Percentiles rank a stretch among this genome's conserved stretches.
Evolutionary conservation across 805 yeast species (phyloP).

Genomic region (Grigorovia jiainica): DNA sequence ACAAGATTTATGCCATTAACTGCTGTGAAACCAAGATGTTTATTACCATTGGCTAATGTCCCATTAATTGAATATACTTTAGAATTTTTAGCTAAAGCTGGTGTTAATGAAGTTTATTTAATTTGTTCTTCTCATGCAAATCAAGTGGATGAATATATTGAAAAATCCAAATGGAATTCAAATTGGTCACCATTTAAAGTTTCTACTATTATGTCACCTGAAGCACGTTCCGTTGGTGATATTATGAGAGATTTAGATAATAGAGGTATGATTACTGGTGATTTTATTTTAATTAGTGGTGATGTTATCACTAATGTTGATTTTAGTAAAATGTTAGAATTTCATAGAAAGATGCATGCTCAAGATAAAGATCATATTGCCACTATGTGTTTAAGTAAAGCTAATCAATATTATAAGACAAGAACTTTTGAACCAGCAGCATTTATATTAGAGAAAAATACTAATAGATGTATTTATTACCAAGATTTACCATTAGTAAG

Average conservation of each 20-base stretch:
- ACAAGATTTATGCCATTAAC: constrained; percentile 91
- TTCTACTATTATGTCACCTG: constrained; percentile 71
- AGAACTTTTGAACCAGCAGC: constrained; percentile 80
- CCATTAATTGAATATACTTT: constrained; percentile 92
- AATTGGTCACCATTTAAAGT: constrained; percentile 74
- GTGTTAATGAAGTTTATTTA: constrained; percentile 80
- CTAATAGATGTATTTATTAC: constrained; percentile 73
- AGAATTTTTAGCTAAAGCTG: constrained; percentile 85
- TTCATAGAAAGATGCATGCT: constrained; percentile 62
- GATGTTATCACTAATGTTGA: constrained; percentile 93
- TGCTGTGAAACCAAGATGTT: constrained; percentile 76
- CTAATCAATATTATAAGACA: constrained; percentile 75
- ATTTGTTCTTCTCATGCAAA: constrained; percentile 90
- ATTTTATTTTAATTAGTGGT: constrained; percentile 83
- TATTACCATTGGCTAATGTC: constrained; percentile 83
- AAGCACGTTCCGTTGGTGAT: constrained; percentile 89
- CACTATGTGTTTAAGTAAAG: constrained; percentile 86
- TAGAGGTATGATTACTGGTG: constrained; percentile 81
- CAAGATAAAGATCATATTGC: constrained; percentile 84
- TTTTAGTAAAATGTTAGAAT: constrained; percentile 58
- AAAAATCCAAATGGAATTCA: constrained; percentile 56
- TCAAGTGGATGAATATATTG: constrained; percentile 75
- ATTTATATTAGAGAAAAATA: constrained; percentile 66
- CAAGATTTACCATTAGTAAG: constrained; percentile 57
- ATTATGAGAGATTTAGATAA: constrained; percentile 94